These are phyloP conservation scores for Xylaria polymorpha DNA, from an alignment of 2,329 filamentous ascomycete species.

Conservation along the genomic window DNA sequence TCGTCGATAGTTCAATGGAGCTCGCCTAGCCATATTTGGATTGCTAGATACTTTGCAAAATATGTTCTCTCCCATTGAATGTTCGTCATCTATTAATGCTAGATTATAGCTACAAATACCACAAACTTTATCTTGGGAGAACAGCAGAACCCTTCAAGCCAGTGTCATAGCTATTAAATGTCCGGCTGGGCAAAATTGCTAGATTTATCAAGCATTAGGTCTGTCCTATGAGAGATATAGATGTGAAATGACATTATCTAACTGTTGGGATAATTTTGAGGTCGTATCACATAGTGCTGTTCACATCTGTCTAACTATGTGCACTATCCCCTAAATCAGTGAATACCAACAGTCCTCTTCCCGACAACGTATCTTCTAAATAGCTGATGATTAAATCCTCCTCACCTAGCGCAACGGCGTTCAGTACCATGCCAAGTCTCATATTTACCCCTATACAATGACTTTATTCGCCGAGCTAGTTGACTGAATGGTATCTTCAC, in stretches of 20 bases:
- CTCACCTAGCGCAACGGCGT: background rate
- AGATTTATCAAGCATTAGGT: too few species aligned
- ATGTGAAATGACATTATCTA: background rate
- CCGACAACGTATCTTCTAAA: background rate
- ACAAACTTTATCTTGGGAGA: background rate
- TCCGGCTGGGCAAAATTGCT: too few species aligned
- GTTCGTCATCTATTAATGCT: conserved; percentile 12
- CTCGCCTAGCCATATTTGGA: conserved; percentile 28
- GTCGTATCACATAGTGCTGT: background rate
- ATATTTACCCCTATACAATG: background rate
- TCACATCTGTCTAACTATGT: background rate
- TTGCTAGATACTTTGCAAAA: conserved; percentile 23
- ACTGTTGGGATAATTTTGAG: background rate
- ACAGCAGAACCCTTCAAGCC: background rate
- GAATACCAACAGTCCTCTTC: background rate
- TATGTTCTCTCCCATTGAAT: background rate
- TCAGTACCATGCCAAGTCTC: background rate
- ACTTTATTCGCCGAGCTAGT: background rate
- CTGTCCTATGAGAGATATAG: too few species aligned
- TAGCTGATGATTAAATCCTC: background rate
- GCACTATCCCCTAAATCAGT: background rate
- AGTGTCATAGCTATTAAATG: too few species aligned
- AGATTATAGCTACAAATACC: conserved; percentile 2
- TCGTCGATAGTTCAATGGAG: conserved; percentile 40
- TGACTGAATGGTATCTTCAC: background rate